A percentile compares a stretch with the other conserved stretches of the same genome.
Evolutionary conservation across 495 filamentous ascomycete species (phyloP).

Genomic region (Gamarada debralockiae): DNA sequence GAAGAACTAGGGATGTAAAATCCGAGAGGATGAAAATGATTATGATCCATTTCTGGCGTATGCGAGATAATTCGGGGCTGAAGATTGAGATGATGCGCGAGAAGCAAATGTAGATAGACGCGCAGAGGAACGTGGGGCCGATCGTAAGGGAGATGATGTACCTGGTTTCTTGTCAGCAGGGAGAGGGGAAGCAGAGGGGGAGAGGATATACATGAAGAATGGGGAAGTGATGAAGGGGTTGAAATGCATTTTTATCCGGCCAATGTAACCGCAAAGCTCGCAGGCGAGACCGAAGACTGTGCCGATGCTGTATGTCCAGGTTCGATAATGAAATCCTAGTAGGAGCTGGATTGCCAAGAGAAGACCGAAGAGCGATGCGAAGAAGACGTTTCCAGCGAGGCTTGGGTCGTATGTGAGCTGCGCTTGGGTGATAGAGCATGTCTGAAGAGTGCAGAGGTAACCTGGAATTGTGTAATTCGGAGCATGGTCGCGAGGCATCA

Average conservation of each 20-base stretch:
- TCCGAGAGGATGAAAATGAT: slow-evolving; percentile 52
- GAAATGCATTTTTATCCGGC: slow-evolving; percentile 31
- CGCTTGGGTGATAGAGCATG: slow-evolving; percentile 28
- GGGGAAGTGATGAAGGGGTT: slow-evolving; percentile 33
- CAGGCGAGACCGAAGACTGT: slow-evolving; percentile 32
- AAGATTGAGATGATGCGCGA: slow-evolving; percentile 51
- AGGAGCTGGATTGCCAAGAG: slow-evolving; percentile 11
- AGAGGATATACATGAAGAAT: slow-evolving; percentile 26
- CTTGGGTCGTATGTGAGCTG: slow-evolving; percentile 32
- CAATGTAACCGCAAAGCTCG: slow-evolving; percentile 35
- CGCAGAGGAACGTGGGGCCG: slow-evolving; percentile 58
- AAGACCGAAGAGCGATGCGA: slow-evolving; percentile 20
- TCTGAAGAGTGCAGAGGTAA: slow-evolving; percentile 1
- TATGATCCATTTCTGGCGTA: slow-evolving; percentile 48
- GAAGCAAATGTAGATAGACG: slow-evolving; percentile 58
- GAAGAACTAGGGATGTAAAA: slow-evolving; percentile 55
- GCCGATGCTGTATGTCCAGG: slow-evolving; percentile 30
- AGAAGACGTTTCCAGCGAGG: slow-evolving; percentile 34
- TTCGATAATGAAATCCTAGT: not conserved
- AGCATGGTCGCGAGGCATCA: slow-evolving; percentile 1
- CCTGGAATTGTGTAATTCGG: not conserved
- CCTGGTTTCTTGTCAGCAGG: not conserved
- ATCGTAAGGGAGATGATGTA: slow-evolving; percentile 46
- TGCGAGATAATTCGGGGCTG: slow-evolving; percentile 54
- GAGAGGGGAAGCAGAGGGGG: not conserved